Evolutionary conservation across 1,139 yeast species (phyloP), one percentile per base, ranked within the genome.

Genomic region (Nadsonia commutata): DNA sequence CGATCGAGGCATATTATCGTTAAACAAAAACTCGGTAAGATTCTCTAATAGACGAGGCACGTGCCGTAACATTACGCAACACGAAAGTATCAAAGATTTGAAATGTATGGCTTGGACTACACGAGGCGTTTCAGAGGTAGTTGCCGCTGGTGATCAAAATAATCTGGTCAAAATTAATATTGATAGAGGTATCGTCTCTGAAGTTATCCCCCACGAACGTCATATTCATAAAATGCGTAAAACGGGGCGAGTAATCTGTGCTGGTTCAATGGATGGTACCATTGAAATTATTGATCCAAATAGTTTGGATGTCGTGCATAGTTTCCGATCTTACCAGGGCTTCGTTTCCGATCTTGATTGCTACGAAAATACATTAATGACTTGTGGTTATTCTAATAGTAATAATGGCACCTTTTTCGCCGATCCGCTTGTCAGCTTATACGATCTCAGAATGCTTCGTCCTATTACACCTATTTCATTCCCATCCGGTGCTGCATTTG

Each of bases 401-500:
- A 69, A 70, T 43, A 68, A 27, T 9, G 33, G 68, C 20, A 71
- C 66, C 20, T 63, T 64, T 42, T 61, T 68, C n/a, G 67, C 76
- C 2, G 98, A 90, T 56, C 90, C 95, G 0, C 70, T 88, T 51
- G 90, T 90, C 20, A 80, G 80, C 51, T 77, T 85, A 18, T 86
- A 76, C 59, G 98, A 90, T 58, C 61, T 85, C 31, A 70, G 94
- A 48, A 74, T 78, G 51, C 70, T 84, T 75, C 72, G 76, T 46
- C 72, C 90, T 2, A 61, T 81, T 45, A 70, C 94, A 0, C 96
- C 97, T 2, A 68, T 88, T 3, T 78, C 95, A 2, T 86, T 86
- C 58, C 84, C 94, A 0, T 80, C 86, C 0, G 97, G 97, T 3
- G 96, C 97, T 1, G 72, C 84, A 5, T 81, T 74, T 57, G 93